Percentiles rank a stretch among this genome's conserved stretches.
Conservation (phyloP, 345 rosid genomes). For the Tarenaya hassleriana region DNA sequence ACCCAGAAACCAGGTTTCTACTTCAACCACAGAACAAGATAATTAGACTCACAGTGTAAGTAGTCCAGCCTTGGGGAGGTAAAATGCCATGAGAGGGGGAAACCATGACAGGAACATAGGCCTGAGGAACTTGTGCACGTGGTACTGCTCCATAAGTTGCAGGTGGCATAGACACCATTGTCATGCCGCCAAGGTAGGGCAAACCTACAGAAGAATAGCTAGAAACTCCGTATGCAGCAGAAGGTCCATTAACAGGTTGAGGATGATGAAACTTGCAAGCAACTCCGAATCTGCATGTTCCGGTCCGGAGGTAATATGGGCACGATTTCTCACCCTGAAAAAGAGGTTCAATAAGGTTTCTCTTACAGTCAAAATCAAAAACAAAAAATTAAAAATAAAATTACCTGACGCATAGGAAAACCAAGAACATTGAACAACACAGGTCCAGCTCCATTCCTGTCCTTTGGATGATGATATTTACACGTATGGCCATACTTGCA, state of each 20-base stretch:
- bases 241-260: conserved; percentile 40
- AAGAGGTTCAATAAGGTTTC: conserved; percentile 7
- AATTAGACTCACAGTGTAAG: conserved; percentile 49
- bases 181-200: conserved; percentile 48
- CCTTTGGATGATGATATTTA: conserved; percentile 85
- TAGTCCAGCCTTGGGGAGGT: conserved; percentile 60
- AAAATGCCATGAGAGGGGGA: conserved; percentile 52
- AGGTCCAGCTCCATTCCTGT: conserved; percentile 82
- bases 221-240: conserved; percentile 39
- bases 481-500: conserved; percentile 80
- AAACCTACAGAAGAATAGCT: conserved; percentile 43
- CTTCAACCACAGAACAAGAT: background rate
- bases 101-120: conserved; percentile 50
- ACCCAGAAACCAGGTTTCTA: conserved; percentile 1
- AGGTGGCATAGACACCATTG: conserved; percentile 51
- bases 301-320: conserved; percentile 70
- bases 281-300: conserved; percentile 65
- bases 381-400: background rate
- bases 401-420: conserved; percentile 75
- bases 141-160: conserved; percentile 44
- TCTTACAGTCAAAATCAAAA: conserved; percentile 8
- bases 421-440: conserved; percentile 59
- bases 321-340: conserved; percentile 71
- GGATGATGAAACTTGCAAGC: conserved; percentile 90
- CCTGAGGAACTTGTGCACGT: conserved; percentile 38